Evolutionary conservation across 106 monocot genomes (phyloP), one percentile per base, ranked within the genome.

Genomic region (Dioscorea dumetorum): DNA sequence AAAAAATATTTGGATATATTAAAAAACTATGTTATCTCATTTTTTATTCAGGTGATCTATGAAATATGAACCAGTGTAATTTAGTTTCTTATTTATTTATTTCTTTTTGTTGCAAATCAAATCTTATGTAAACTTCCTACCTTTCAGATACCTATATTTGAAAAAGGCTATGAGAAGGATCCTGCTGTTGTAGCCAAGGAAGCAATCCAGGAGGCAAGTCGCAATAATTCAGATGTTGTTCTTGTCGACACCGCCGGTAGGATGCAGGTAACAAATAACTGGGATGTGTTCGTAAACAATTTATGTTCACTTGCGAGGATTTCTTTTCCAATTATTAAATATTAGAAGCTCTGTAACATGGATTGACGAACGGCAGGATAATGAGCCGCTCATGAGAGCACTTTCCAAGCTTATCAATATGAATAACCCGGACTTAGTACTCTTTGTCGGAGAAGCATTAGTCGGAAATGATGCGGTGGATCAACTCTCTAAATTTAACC

Each of bases 391-490:
- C 60, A 97, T 97, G 97, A 92, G 97, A 66, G 97, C 91, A 66
- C 84, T 97, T 23, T 88, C 97, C 50, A 97, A 97, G 78, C 95
- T 97, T 20, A 97, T 97, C 73, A 97, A 97, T 80, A 78, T 97
- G 12, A 97, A 97, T 68, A 89, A 61, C 53, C 95, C 95, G 69
- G 84, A 97, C 78, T 70, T 97, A 68, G 95, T 97, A 69, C 86
- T 97, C 62, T 97, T 97, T 68, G 95, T 97, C 75, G 95, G 95
- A 60, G 95, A 97, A 70, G 95, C 95, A 10, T 74, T 97, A 48
- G 97, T 92, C 23, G 97, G 97, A 73, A 97, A 97, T 74, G 97
- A 97, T 79, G 97, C 92, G 70, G 87, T 97, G 28, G 97, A 97
- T 82, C 97, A 97, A 68, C 76, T 95, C 18, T 79, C 88, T 19